These are phyloP conservation scores for Colletotrichum cereale DNA, from an alignment of 2,329 filamentous ascomycete species.

Conservation along the genomic window DNA sequence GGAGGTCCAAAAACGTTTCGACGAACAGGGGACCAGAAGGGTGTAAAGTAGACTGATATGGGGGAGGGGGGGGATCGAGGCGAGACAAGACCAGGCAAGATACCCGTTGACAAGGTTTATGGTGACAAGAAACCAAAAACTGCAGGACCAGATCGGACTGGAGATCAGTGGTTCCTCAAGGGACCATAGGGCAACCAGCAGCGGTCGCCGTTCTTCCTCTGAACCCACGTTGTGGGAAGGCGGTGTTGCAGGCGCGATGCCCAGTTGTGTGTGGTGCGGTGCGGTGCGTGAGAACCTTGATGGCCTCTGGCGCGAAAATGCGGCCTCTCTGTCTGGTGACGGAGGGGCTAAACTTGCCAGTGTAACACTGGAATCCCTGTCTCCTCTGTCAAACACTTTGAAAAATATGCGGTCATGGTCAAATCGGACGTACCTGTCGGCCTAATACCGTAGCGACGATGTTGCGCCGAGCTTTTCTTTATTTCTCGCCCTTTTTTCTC, in stretches of 20 bases:
- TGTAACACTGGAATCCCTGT: constrained; percentile 37
- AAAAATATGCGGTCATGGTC: constrained; percentile 20
- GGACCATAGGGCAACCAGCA: constrained; percentile 15
- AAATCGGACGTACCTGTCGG: constrained; percentile 22
- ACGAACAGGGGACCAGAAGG: not conserved
- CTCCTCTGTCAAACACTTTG: constrained; percentile 29
- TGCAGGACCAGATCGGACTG: constrained; percentile 2
- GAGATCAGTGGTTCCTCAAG: constrained; percentile 9
- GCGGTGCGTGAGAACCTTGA: constrained; percentile 37
- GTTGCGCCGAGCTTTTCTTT: not conserved
- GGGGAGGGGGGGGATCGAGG: constrained; percentile 4
- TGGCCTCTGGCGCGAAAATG: constrained; percentile 38
- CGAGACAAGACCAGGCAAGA: constrained; percentile 17
- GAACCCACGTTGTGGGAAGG: constrained; percentile 27
- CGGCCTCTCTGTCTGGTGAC: constrained; percentile 36
- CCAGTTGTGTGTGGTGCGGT: constrained; percentile 29
- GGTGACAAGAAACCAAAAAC: not conserved
- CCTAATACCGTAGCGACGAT: constrained; percentile 2
- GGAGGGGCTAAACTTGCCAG: constrained; percentile 37
- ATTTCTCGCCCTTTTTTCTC: not conserved
- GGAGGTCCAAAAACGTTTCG: constrained; percentile 21
- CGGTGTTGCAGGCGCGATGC: constrained; percentile 36
- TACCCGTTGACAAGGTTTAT: constrained; percentile 26
- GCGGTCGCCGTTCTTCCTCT: not conserved
- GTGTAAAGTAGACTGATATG: constrained; percentile 12